A percentile compares a stretch with the other conserved stretches of the same genome.
phyloP scores from a whole-genome alignment of 495 filamentous ascomycete species.

The Chaetomidium leptoderma region DNA sequence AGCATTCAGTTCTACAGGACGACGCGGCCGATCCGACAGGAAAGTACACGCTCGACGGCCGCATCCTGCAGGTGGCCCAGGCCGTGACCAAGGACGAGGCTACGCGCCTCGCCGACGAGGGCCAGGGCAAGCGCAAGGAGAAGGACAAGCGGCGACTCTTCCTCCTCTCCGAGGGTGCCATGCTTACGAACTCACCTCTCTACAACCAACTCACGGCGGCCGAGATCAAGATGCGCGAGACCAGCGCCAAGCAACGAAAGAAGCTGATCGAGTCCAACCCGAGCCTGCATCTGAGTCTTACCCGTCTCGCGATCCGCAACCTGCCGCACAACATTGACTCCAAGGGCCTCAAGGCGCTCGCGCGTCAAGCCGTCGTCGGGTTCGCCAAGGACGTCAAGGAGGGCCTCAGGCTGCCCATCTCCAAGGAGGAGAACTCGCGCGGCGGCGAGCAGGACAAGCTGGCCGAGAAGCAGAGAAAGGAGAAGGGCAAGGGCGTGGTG shows the following conservation, averaged over 20 bases:
- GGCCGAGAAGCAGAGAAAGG: conserved; percentile 70
- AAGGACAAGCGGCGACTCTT: conserved; percentile 91
- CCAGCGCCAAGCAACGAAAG: conserved; percentile 82
- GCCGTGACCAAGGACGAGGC: conserved; percentile 82
- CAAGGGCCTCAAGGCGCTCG: conserved; percentile 87
- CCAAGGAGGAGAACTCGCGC: conserved; percentile 77
- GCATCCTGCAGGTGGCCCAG: conserved; percentile 74
- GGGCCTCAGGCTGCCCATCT: conserved; percentile 66
- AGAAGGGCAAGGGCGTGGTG: conserved; percentile 88
- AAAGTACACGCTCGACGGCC: conserved; percentile 83
- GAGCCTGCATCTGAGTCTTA: conserved; percentile 80
- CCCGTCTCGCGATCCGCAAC: conserved; percentile 90
- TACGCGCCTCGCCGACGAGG: conserved; percentile 63
- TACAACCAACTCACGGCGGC: conserved; percentile 71
- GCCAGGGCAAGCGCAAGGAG: conserved; percentile 60
- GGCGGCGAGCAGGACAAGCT: conserved; percentile 74
- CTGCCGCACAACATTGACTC: conserved; percentile 77
- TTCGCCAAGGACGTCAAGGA: conserved; percentile 87
- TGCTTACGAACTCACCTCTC: conserved; percentile 64
- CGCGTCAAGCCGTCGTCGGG: conserved; percentile 82
- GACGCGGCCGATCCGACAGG: conserved; percentile 71
- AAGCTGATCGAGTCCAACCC: conserved; percentile 87
- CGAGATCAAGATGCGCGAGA: conserved; percentile 82
- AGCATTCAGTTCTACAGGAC: conserved; percentile 79
- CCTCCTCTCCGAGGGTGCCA: conserved; percentile 80